These are phyloP conservation scores for Linderniella brevidens DNA, from an alignment of 257 asterid species.

Conservation along the genomic window DNA sequence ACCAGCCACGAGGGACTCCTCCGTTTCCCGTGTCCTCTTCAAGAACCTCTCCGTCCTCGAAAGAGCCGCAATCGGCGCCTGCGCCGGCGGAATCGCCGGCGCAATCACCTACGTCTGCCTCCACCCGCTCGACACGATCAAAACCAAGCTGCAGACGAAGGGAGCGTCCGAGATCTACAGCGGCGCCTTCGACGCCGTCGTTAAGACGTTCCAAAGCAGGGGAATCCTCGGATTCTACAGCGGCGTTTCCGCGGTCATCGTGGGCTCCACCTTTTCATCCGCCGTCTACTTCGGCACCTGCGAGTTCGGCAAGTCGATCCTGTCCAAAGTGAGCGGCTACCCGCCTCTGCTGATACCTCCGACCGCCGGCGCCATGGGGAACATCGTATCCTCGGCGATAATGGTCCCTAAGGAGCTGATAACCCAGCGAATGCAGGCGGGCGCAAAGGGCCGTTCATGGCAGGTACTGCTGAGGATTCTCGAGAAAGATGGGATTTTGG, in stretches of 20 bases:
- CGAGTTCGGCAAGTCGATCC: slow-evolving; percentile 80
- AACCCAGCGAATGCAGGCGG: slow-evolving; percentile 95
- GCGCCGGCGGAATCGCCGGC: slow-evolving; percentile 85
- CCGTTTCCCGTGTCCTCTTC: slow-evolving; percentile 42
- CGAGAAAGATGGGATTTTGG: slow-evolving; percentile 82
- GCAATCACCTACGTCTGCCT: slow-evolving; percentile 93
- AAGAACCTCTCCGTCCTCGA: slow-evolving; percentile 70
- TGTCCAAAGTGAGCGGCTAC: slow-evolving; percentile 37
- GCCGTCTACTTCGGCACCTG: slow-evolving; percentile 98
- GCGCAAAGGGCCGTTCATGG: slow-evolving; percentile 93
- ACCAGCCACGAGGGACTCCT: slow-evolving; percentile 49
- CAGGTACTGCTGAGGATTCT: slow-evolving; percentile 63
- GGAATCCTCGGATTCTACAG: slow-evolving; percentile 84
- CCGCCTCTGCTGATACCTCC: slow-evolving; percentile 85
- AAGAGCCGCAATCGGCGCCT: slow-evolving; percentile 70
- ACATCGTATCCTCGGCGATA: slow-evolving; percentile 76
- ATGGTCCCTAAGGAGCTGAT: slow-evolving; percentile 95
- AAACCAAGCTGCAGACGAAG: slow-evolving; percentile 89
- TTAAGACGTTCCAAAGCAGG: slow-evolving; percentile 52
- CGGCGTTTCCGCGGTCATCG: slow-evolving; percentile 86
- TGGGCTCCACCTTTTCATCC: slow-evolving; percentile 87
- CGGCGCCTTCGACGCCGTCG: slow-evolving; percentile 75
- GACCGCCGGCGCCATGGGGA: slow-evolving; percentile 98
- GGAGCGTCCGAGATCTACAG: slow-evolving; percentile 81
- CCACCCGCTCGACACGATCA: slow-evolving; percentile 78